Percentiles rank a stretch among this genome's conserved stretches.
Evolutionary conservation across 2,329 filamentous ascomycete species (phyloP).

Genomic region (Anthostomella pinea): DNA sequence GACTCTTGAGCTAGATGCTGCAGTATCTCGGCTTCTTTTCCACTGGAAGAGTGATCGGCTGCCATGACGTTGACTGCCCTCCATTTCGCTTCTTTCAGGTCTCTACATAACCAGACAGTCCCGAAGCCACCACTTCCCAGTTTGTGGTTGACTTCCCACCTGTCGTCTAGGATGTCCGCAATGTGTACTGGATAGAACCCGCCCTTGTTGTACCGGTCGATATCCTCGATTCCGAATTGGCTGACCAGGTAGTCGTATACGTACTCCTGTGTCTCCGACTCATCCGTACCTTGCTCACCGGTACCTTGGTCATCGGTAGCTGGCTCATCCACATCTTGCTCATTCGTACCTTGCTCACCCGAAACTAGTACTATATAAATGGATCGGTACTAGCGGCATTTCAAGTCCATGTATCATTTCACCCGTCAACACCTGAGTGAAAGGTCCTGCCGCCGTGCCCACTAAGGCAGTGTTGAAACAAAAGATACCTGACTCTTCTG

Average conservation of each 20-base stretch:
- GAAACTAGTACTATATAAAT: too few relatives aligned
- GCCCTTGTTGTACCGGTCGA: conserved; percentile 6
- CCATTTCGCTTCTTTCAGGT: conserved; percentile 2
- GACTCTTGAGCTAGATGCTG: not conserved
- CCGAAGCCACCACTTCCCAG: conserved; percentile 9
- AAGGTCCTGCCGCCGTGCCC: too few relatives aligned
- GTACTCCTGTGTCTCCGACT: too few relatives aligned
- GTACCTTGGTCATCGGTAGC: too few relatives aligned
- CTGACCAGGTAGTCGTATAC: conserved; percentile 1
- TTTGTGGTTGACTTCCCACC: conserved; percentile 11
- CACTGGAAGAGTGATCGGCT: conserved; percentile 2
- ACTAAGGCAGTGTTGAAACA: too few relatives aligned
- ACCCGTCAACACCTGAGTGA: too few relatives aligned
- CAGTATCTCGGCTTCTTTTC: not conserved
- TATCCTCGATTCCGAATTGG: conserved; percentile 1
- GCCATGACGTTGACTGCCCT: conserved; percentile 10
- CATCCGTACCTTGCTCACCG: too few relatives aligned
- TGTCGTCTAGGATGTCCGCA: conserved; percentile 4
- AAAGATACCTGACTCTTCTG: too few relatives aligned
- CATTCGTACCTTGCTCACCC: too few relatives aligned
- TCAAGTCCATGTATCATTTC: too few relatives aligned
- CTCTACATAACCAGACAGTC: conserved; percentile 11
- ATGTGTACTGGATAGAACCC: conserved; percentile 9
- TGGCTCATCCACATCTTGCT: too few relatives aligned
- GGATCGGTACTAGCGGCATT: too few relatives aligned